Evolutionary conservation across 129 eudicot genomes (phyloP).

Genomic region (Mikania micrantha): DNA sequence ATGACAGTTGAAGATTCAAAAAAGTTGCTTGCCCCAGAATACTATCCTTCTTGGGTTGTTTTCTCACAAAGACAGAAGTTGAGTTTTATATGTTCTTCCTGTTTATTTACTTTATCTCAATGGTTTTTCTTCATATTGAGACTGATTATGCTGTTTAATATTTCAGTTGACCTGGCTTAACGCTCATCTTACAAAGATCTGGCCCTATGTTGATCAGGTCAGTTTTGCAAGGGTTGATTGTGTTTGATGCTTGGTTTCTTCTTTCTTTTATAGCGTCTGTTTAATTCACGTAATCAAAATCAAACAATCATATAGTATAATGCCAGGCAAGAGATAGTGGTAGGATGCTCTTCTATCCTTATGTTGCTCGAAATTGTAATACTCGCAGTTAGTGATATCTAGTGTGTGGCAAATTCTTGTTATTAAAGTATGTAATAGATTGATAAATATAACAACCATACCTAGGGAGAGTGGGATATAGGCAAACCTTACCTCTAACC

Average conservation of each 20-base stretch:
- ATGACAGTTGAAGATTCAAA: constrained; percentile 99
- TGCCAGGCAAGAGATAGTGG: too few species aligned
- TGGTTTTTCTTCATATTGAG: constrained; percentile 1
- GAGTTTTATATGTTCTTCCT: constrained; percentile 5
- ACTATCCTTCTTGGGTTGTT: constrained; percentile 93
- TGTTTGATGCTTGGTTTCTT: not conserved
- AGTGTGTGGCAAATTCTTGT: too few species aligned
- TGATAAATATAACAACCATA: too few species aligned
- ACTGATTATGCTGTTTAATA: constrained; percentile 27
- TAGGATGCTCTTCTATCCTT: too few species aligned
- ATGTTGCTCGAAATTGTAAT: too few species aligned
- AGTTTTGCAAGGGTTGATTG: constrained; percentile 22
- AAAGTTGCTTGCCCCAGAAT: constrained; percentile 68
- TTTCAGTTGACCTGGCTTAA: constrained; percentile 90
- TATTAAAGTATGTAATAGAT: too few species aligned
- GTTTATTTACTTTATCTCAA: not conserved
- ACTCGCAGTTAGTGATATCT: too few species aligned
- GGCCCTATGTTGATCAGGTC: constrained; percentile 92
- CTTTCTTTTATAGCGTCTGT: constrained; percentile 2
- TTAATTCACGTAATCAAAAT: too few species aligned
- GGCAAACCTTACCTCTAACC: too few species aligned
- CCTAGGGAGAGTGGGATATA: too few species aligned
- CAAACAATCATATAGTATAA: not conserved
- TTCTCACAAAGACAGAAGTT: constrained; percentile 89
- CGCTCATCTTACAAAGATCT: constrained; percentile 74